These are phyloP conservation scores for Funneliformis geosporum DNA, from an alignment of 192 early-diverging fungal species.

Conservation along the genomic window DNA sequence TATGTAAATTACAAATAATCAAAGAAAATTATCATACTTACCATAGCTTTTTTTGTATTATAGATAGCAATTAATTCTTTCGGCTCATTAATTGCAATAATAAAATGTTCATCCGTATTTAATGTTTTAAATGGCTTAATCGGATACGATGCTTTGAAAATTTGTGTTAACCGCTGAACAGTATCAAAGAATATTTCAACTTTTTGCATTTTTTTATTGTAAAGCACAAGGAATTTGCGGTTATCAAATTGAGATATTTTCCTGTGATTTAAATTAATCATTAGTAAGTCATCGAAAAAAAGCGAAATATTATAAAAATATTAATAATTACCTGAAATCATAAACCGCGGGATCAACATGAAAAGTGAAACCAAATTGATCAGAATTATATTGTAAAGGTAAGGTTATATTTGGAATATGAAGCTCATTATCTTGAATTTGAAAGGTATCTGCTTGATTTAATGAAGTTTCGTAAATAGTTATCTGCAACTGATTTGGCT, in stretches of 20 bases:
- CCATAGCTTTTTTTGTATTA: background rate
- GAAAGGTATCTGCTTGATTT: background rate
- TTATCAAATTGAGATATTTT: conserved; percentile 24
- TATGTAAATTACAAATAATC: background rate
- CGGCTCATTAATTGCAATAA: conserved; percentile 9
- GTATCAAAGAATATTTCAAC: conserved; percentile 11
- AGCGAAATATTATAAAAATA: background rate
- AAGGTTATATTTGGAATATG: background rate
- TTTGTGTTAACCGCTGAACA: background rate
- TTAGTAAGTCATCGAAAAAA: background rate
- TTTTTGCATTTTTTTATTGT: background rate
- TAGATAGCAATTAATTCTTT: background rate
- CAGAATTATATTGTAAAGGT: background rate
- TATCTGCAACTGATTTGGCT: background rate
- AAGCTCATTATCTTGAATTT: background rate
- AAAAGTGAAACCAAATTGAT: background rate
- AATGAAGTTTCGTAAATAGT: conserved; percentile 11
- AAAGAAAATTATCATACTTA: background rate
- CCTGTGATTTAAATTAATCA: background rate
- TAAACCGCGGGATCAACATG: conserved; percentile 1
- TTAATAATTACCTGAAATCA: background rate
- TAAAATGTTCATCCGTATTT: background rate
- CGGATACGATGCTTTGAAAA: background rate
- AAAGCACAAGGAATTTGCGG: conserved; percentile 5
- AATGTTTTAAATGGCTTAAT: background rate